Evolutionary conservation across 768 basidiomycete genomes (phyloP).

Genomic region (Lyophyllum semitale): DNA sequence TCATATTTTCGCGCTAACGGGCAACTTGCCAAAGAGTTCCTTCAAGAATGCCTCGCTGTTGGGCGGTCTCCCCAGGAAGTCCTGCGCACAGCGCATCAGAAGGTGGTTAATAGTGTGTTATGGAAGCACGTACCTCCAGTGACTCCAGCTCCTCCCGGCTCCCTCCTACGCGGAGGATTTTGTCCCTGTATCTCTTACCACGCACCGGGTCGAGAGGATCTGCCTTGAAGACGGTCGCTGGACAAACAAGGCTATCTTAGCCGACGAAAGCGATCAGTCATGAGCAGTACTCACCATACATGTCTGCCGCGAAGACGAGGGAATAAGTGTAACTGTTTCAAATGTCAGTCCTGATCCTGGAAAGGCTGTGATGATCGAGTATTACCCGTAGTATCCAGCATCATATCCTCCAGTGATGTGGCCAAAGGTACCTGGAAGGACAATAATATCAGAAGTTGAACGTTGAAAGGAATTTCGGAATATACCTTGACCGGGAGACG

Average conservation of each 20-base stretch:
- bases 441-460: neutral
- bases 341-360: neutral
- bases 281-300: constrained; percentile 43
- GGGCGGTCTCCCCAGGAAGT: constrained; percentile 77
- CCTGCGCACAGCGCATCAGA: constrained; percentile 37
- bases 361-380: neutral
- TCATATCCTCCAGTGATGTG: constrained; percentile 80
- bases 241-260: neutral
- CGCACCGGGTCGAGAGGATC: constrained; percentile 72
- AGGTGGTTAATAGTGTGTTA: neutral
- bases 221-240: constrained; percentile 76
- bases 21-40: constrained; percentile 55
- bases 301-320: constrained; percentile 61
- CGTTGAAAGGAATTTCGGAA: neutral
- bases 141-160: constrained; percentile 80
- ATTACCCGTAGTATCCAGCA: constrained; percentile 65
- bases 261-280: neutral
- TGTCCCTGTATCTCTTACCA: constrained; percentile 71
- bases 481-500: constrained; percentile 67
- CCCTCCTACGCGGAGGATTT: constrained; percentile 74
- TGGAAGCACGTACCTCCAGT: constrained; percentile 53
- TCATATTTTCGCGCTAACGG: constrained; percentile 21
- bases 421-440: constrained; percentile 52
- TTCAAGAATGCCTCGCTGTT: constrained; percentile 76
- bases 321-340: constrained; percentile 65